These are phyloP conservation scores for Podaxis rugospora DNA, from an alignment of 768 basidiomycete species.

Conservation along the genomic window DNA sequence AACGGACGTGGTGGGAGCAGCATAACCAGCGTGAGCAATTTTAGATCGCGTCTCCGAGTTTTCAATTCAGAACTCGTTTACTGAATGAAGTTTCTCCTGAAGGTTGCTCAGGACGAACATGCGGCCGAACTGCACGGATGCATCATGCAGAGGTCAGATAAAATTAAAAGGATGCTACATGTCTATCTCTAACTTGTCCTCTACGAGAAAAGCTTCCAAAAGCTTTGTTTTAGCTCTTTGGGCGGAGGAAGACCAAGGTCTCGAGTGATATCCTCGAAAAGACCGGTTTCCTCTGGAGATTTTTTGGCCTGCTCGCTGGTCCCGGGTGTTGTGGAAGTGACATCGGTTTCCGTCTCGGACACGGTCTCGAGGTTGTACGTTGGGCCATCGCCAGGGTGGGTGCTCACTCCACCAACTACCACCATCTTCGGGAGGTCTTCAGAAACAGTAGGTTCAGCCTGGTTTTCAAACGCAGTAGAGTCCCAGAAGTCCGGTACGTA, in stretches of 20 bases:
- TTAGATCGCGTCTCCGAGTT: not conserved
- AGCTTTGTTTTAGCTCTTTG: slow-evolving; percentile 25
- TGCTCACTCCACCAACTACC: slow-evolving; percentile 36
- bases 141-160: not conserved
- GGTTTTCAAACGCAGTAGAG: slow-evolving; percentile 21
- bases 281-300: slow-evolving; percentile 23
- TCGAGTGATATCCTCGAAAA: slow-evolving; percentile 42
- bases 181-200: slow-evolving; percentile 1
- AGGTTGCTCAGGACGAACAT: not conserved
- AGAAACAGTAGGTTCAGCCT: slow-evolving; percentile 15
- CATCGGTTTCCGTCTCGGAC: slow-evolving; percentile 1
- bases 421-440: slow-evolving; percentile 37
- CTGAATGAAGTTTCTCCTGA: not conserved
- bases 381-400: slow-evolving; percentile 31
- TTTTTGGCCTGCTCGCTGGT: slow-evolving; percentile 2
- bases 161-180: not conserved
- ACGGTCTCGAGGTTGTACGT: slow-evolving; percentile 27
- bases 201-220: slow-evolving; percentile 29
- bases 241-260: slow-evolving; percentile 40
- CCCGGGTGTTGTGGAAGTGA: not conserved
- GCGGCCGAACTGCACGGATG: not conserved
- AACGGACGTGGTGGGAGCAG: not conserved
- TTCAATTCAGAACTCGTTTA: not conserved
- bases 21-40: slow-evolving; percentile 1
- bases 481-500: slow-evolving; percentile 44